A percentile compares a stretch with the other conserved stretches of the same genome.
phyloP scores from a whole-genome alignment of 2,329 filamentous ascomycete genomes.

The Graphiopsis chlorocephala region DNA sequence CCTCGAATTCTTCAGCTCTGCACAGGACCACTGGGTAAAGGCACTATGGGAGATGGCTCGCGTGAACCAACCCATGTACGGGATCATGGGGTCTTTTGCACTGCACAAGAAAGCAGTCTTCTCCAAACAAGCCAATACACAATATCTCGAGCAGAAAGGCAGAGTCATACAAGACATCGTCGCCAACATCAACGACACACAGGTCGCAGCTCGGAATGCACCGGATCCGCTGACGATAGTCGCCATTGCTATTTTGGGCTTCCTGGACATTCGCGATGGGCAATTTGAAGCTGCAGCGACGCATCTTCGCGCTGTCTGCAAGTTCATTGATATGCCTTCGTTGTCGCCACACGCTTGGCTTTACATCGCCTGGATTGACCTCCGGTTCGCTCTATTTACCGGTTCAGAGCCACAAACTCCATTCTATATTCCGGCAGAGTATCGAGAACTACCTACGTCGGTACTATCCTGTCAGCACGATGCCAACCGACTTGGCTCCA shows the following conservation, averaged over 20 bases:
- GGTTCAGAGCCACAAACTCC: conserved; percentile 1
- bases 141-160: conserved; percentile 8
- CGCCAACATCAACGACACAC: not conserved
- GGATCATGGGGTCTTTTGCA: conserved; percentile 2
- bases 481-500: conserved; percentile 1
- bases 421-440: conserved; percentile 4
- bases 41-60: conserved; percentile 9
- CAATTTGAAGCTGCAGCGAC: conserved; percentile 8
- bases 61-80: not conserved
- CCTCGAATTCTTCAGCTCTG: conserved; percentile 7
- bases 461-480: conserved; percentile 1
- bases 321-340: conserved; percentile 10
- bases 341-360: conserved; percentile 5
- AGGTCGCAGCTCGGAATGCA: not conserved
- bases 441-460: not conserved
- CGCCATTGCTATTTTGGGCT: conserved; percentile 8
- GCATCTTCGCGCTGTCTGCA: conserved; percentile 7
- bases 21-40: conserved; percentile 11
- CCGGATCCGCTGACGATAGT: conserved; percentile 1
- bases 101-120: conserved; percentile 8
- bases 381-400: conserved; percentile 3
- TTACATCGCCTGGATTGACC: conserved; percentile 8
- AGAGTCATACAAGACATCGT: conserved; percentile 9
- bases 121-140: not conserved
- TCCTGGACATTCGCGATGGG: conserved; percentile 7